Base-by-base conservation (phyloP, 2,329 filamentous ascomycete genomes). In the Microdochium trichocladiopsis region DNA sequence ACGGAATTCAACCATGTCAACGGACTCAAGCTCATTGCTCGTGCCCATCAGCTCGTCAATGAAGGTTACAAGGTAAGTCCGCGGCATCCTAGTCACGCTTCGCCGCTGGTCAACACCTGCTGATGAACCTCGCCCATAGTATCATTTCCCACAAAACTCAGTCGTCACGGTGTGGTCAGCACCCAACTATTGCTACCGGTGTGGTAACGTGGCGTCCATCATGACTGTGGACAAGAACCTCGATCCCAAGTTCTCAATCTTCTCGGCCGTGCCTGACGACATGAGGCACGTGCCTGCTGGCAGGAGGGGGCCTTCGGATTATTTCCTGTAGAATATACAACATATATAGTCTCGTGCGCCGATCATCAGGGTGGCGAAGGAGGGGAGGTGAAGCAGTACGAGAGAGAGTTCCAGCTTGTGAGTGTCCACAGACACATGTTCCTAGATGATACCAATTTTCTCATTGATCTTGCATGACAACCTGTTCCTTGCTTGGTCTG, bases 111-210 rank as follows among this genome's bases (percentile, higher is more conserved):
- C 18, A 36, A 43, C 43, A 18, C 25, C 37, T 52, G 14, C 53
- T 52, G 56, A 18, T 65, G 73, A 60, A 73, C 56, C 2, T 4
- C 14, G 25, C 28, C 6, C 50, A 31, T 52, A 90, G 82, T 97
- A 95, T 68, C 93, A 97, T 67, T 97, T 97, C 72, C 80, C 87
- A 51, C 89, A 96, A 68, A 93, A 94, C 72, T 95, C 95, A 12
- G 92, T 96, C 43, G 92, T 96, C 18, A 99, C 94, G 0, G 94
- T 99, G 22, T 99, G 94, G 94, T 96, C 91, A 54, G 94, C 94
- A 3, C 94, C 94, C 4, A 99, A 95, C 67, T 94, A 94, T 70
- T 95, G 90, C 68, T 96, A 96, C 69, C 82, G 92, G 51, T 99
- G 94, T 69, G 94, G 94, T 36, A 99, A 99, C 64, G 84, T 97